A percentile compares a stretch with the other conserved stretches of the same genome.
Evolutionary conservation across 257 asterid species (phyloP).

Genomic region (Fraxinus quadrangulata): DNA sequence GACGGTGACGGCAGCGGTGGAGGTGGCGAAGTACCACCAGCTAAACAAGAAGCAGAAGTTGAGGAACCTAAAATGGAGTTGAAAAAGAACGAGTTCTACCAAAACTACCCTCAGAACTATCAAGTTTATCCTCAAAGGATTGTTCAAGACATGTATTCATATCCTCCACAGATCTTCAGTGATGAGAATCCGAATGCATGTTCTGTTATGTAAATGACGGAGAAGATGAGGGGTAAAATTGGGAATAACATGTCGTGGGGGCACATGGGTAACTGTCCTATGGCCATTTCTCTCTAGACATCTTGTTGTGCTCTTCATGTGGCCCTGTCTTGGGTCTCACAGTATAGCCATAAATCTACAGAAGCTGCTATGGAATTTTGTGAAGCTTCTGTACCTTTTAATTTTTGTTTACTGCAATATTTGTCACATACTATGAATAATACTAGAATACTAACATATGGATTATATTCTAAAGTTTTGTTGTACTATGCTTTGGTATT

Average conservation of each 20-base stretch:
- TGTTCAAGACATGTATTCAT: slow-evolving; percentile 46
- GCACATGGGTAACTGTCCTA: slow-evolving; percentile 28
- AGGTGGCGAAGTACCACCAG: slow-evolving; percentile 20
- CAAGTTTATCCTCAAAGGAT: slow-evolving; percentile 43
- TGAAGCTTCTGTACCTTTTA: slow-evolving; percentile 28
- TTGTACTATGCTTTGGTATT: neutral
- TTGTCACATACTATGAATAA: slow-evolving; percentile 40
- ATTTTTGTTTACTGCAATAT: slow-evolving; percentile 25
- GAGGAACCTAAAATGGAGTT: slow-evolving; percentile 45
- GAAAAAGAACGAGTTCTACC: slow-evolving; percentile 49
- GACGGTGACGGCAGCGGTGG: neutral
- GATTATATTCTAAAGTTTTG: slow-evolving; percentile 21
- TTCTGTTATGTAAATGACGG: slow-evolving; percentile 43
- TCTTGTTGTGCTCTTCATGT: slow-evolving; percentile 45
- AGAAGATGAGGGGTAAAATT: slow-evolving; percentile 30
- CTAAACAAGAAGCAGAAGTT: slow-evolving; percentile 19
- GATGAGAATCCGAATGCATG: slow-evolving; percentile 71
- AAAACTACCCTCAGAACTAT: slow-evolving; percentile 40
- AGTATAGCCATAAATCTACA: slow-evolving; percentile 31
- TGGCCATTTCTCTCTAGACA: slow-evolving; percentile 21
- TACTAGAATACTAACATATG: slow-evolving; percentile 25
- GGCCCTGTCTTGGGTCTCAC: slow-evolving; percentile 38
- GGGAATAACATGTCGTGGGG: slow-evolving; percentile 18
- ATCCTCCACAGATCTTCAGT: slow-evolving; percentile 63
- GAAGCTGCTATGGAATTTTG: slow-evolving; percentile 36